These are phyloP conservation scores for Didymella arachidicola DNA, from an alignment of 2,329 filamentous ascomycete genomes.

Conservation along the genomic window DNA sequence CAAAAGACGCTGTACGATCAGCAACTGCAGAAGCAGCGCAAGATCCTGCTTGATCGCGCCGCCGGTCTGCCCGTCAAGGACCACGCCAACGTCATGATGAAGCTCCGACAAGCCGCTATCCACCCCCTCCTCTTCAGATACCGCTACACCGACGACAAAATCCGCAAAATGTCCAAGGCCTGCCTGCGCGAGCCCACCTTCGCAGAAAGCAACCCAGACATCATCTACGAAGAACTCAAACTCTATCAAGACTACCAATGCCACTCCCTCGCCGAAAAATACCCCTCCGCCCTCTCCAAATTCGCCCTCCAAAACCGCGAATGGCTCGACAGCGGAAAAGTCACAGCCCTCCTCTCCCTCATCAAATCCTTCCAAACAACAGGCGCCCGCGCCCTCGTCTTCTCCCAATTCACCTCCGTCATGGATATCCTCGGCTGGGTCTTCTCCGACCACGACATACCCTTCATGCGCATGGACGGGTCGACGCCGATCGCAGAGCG, in stretches of 20 bases:
- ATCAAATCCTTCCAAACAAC: slow-evolving; percentile 76
- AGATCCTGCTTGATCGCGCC: slow-evolving; percentile 67
- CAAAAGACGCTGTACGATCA: slow-evolving; percentile 79
- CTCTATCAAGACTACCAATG: slow-evolving; percentile 68
- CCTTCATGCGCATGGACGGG: slow-evolving; percentile 87
- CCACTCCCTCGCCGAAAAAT: slow-evolving; percentile 64
- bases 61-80: slow-evolving; percentile 63
- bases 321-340: slow-evolving; percentile 82
- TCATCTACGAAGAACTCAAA: slow-evolving; percentile 63
- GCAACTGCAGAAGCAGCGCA: slow-evolving; percentile 68
- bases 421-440: slow-evolving; percentile 90
- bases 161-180: slow-evolving; percentile 79
- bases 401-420: slow-evolving; percentile 91
- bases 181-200: slow-evolving; percentile 74
- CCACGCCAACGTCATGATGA: slow-evolving; percentile 73
- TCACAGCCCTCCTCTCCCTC: slow-evolving; percentile 79
- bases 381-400: slow-evolving; percentile 87
- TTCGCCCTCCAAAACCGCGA: slow-evolving; percentile 67
- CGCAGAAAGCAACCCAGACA: slow-evolving; percentile 57
- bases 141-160: slow-evolving; percentile 76
- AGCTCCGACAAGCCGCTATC: slow-evolving; percentile 88
- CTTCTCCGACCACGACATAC: slow-evolving; percentile 73
- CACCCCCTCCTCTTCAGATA: slow-evolving; percentile 88
- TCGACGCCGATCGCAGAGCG: slow-evolving; percentile 81
- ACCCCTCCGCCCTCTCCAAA: slow-evolving; percentile 60